Conservation (phyloP, 2,329 filamentous ascomycete genomes). For the Colletotrichum magnum region DNA sequence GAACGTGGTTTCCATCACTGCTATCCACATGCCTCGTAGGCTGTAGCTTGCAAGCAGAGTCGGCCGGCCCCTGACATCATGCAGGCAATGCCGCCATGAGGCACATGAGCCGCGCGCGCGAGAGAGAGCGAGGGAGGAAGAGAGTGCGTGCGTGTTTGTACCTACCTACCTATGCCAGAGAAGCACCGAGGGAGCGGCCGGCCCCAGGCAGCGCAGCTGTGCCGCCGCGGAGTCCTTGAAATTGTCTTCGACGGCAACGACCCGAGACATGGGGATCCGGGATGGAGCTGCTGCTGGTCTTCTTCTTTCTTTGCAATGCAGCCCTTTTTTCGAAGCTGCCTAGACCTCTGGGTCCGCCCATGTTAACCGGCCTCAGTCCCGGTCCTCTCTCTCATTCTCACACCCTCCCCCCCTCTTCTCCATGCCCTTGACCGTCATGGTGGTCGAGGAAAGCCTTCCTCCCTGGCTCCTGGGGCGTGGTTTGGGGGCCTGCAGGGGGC, state of each 20-base stretch:
- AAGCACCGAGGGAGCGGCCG: slow-evolving; percentile 21
- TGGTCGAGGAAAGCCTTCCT: not conserved
- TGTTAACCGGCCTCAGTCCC: not conserved
- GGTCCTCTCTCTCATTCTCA: no score
- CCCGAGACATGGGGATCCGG: slow-evolving; percentile 18
- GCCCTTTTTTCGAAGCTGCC: not conserved
- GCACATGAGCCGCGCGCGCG: not conserved
- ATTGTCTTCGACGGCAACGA: slow-evolving; percentile 19
- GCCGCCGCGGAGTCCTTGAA: not conserved
- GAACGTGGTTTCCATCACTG: slow-evolving; percentile 1
- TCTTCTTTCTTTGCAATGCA: no score
- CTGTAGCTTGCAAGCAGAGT: slow-evolving; percentile 7
- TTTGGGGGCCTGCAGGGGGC: not conserved
- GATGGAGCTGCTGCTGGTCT: not conserved
- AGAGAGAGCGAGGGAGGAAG: not conserved
- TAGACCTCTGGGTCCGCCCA: not conserved
- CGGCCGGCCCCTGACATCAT: slow-evolving; percentile 2
- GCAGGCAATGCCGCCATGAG: slow-evolving; percentile 12
- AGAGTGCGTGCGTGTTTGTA: not conserved
- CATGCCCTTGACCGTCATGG: not conserved
- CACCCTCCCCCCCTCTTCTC: not conserved
- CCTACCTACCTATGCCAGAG: not conserved
- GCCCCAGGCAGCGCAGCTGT: not conserved
- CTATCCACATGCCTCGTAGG: not conserved
- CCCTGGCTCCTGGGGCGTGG: not conserved